Percentiles rank a stretch among this genome's conserved stretches.
Conservation (phyloP, 306 rosid genomes). For the Citrullus colocynthis region DNA sequence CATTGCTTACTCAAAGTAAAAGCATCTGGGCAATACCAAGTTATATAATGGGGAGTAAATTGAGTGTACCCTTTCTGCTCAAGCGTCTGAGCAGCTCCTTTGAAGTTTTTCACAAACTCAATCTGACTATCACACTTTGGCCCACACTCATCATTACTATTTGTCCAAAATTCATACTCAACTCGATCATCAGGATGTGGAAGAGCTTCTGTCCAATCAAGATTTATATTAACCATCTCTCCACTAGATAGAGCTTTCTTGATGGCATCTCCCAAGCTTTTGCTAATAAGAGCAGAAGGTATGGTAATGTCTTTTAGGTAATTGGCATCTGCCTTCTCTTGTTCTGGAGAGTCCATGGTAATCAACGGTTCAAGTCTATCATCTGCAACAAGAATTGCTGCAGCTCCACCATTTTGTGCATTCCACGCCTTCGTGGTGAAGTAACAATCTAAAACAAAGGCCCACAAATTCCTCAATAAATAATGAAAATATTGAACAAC, state of each 20-base stretch:
- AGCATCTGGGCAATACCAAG: constrained; percentile 91
- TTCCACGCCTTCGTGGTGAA: constrained; percentile 98
- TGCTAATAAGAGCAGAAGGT: constrained; percentile 82
- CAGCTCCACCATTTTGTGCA: constrained; percentile 92
- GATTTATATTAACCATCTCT: constrained; percentile 66
- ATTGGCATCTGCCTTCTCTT: constrained; percentile 44
- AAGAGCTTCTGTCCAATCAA: constrained; percentile 96
- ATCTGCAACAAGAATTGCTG: constrained; percentile 91
- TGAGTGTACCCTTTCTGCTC: constrained; percentile 78
- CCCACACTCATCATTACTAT: constrained; percentile 92
- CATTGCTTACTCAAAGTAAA: constrained; percentile 70
- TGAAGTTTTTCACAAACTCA: constrained; percentile 58
- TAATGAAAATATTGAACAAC: background rate
- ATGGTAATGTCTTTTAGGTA: constrained; percentile 61
- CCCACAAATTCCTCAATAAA: background rate
- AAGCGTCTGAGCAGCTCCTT: constrained; percentile 85
- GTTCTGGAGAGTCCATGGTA: constrained; percentile 96
- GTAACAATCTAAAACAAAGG: constrained; percentile 55
- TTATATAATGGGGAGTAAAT: constrained; percentile 82
- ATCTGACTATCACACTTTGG: constrained; percentile 76
- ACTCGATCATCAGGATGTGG: constrained; percentile 98
- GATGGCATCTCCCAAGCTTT: constrained; percentile 65
- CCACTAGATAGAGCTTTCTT: constrained; percentile 48
- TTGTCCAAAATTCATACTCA: constrained; percentile 93
- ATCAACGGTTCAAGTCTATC: constrained; percentile 54